These are phyloP conservation scores for Populus hybrid DNA, from an alignment of 441 rosid species.

Conservation along the genomic window DNA sequence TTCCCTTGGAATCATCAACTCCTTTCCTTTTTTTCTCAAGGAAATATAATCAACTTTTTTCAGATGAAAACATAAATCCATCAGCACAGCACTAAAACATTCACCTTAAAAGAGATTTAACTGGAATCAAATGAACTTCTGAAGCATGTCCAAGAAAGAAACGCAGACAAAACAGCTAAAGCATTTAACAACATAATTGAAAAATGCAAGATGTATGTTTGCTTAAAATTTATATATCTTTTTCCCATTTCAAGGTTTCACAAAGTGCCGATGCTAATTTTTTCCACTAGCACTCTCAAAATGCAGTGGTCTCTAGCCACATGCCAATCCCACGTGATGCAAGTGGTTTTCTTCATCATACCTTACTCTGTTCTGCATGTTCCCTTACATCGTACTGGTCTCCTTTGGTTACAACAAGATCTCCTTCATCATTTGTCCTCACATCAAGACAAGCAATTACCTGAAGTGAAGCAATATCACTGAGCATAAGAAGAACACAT, in stretches of 20 bases:
- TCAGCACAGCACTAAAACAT: neutral
- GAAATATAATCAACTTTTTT: neutral
- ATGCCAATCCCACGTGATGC: neutral
- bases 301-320: neutral
- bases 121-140: neutral
- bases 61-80: neutral
- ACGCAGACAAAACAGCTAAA: neutral
- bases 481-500: neutral
- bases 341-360: slow-evolving; percentile 16
- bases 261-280: neutral
- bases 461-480: slow-evolving; percentile 32
- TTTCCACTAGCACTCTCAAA: neutral
- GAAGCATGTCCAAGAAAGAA: neutral
- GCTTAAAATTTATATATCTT: neutral
- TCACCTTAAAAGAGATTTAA: neutral
- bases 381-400: slow-evolving; percentile 97
- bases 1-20: neutral
- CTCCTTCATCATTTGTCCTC: slow-evolving; percentile 87
- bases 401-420: slow-evolving; percentile 98
- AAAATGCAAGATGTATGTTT: neutral
- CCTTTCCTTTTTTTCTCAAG: neutral
- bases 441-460: slow-evolving; percentile 99
- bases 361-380: slow-evolving; percentile 82
- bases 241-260: neutral
- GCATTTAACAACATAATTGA: neutral